Conservation (phyloP, 306 rosid genomes). For the Hylodesmum podocarpum region DNA sequence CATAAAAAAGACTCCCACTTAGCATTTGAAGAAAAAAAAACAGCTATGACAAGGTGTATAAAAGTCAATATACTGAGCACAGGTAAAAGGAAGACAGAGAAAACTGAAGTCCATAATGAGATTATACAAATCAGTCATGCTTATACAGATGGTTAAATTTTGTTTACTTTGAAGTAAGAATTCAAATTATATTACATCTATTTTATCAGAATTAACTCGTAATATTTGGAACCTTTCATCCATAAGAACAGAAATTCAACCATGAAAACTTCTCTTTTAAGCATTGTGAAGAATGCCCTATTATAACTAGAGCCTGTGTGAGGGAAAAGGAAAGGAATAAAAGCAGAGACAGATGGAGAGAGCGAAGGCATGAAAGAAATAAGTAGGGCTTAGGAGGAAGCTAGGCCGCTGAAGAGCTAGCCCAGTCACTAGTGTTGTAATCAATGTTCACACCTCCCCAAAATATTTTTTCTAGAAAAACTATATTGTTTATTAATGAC, state of each 20-base stretch:
- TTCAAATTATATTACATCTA: not conserved
- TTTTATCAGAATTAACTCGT: not conserved
- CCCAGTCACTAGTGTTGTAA: not conserved
- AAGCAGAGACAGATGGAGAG: not conserved
- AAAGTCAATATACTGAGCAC: not conserved
- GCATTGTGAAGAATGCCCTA: not conserved
- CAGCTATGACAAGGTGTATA: conserved; percentile 5
- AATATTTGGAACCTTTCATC: not conserved
- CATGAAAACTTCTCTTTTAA: not conserved
- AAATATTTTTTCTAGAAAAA: no score
- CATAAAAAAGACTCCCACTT: conserved; percentile 43
- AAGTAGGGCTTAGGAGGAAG: not conserved
- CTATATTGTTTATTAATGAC: not conserved
- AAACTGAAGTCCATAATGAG: not conserved
- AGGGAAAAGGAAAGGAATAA: not conserved
- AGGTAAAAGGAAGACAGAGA: not conserved
- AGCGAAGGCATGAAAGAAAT: not conserved
- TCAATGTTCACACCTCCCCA: no score
- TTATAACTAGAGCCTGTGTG: not conserved
- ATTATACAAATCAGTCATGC: not conserved
- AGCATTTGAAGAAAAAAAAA: conserved; percentile 32
- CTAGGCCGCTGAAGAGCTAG: not conserved
- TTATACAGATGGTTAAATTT: not conserved
- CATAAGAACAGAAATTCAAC: not conserved
- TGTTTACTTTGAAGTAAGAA: not conserved